A percentile compares a stretch with the other conserved stretches of the same genome.
Conservation (phyloP, 495 filamentous ascomycete species). For the Daldinia concentrica region DNA sequence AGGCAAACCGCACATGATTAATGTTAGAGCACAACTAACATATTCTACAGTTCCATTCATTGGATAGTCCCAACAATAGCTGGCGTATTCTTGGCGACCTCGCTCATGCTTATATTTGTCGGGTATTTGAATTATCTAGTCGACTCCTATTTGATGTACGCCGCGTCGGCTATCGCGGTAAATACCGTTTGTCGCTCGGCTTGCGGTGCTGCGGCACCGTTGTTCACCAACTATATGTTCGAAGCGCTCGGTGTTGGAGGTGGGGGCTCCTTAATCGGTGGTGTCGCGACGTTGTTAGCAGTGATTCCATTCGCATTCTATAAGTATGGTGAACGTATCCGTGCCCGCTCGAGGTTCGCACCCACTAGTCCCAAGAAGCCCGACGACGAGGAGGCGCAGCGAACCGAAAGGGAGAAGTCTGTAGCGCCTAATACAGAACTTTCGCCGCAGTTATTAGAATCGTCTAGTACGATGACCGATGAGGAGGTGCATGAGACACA, state of each 20-base stretch:
- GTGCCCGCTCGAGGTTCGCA: conserved; percentile 51
- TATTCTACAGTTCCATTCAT: conserved; percentile 44
- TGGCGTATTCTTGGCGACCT: conserved; percentile 48
- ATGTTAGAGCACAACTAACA: conserved; percentile 4
- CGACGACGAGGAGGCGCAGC: conserved; percentile 35
- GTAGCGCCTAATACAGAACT: conserved; percentile 17
- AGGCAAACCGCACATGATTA: neutral
- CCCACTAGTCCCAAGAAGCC: conserved; percentile 42
- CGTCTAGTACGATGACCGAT: conserved; percentile 24
- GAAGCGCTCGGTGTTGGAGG: conserved; percentile 57
- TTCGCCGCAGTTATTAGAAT: conserved; percentile 5
- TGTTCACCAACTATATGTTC: conserved; percentile 75
- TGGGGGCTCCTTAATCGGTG: conserved; percentile 59
- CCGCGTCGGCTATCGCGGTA: conserved; percentile 72
- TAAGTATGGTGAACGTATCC: conserved; percentile 58
- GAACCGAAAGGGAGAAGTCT: conserved; percentile 2
- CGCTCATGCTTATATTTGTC: conserved; percentile 53
- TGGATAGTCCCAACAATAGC: conserved; percentile 61
- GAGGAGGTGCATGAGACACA: neutral
- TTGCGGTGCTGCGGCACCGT: conserved; percentile 66
- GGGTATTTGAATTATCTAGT: conserved; percentile 74
- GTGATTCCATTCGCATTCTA: conserved; percentile 63
- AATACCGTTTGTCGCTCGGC: conserved; percentile 66
- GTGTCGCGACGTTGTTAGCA: conserved; percentile 54
- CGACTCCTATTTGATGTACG: conserved; percentile 74